phyloP scores from a whole-genome alignment of 2,329 filamentous ascomycete species.

The Ascosphaera pollenicola region DNA sequence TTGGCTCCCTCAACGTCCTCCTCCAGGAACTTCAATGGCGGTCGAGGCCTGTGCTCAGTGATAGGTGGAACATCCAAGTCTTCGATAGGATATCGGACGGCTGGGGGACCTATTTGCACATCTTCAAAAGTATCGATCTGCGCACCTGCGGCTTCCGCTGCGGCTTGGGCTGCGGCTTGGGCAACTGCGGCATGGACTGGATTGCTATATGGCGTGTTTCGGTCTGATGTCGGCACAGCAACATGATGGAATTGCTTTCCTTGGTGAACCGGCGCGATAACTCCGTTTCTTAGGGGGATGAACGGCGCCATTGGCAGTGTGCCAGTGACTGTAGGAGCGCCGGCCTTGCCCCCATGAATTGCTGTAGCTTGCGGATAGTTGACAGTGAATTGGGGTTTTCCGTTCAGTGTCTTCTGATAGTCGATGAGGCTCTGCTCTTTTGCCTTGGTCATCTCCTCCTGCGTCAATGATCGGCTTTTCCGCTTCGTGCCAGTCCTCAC shows the following conservation, averaged over 20 bases:
- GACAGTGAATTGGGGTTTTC: constrained; percentile 20
- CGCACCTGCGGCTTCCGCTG: no score
- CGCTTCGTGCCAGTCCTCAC: constrained; percentile 41
- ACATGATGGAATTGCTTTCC: no score
- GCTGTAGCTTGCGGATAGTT: constrained; percentile 4
- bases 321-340: no score
- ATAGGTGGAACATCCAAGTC: constrained; percentile 62
- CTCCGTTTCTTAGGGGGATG: constrained; percentile 17
- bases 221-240: no score
- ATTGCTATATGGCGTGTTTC: no score
- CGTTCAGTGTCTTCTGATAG: constrained; percentile 24
- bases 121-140: no score
- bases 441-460: constrained; percentile 22
- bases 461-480: constrained; percentile 20
- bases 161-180: no score
- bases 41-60: constrained; percentile 32
- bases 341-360: no score
- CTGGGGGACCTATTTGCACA: constrained; percentile 42
- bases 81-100: constrained; percentile 87
- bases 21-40: constrained; percentile 59
- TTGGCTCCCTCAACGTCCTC: constrained; percentile 25
- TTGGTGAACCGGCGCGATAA: constrained; percentile 20
- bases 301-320: constrained; percentile 1
- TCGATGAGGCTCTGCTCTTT: constrained; percentile 26
- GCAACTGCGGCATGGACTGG: no score